Base-by-base conservation (phyloP, 1,284 basidiomycete species). In the Xanthoconium separans region DNA sequence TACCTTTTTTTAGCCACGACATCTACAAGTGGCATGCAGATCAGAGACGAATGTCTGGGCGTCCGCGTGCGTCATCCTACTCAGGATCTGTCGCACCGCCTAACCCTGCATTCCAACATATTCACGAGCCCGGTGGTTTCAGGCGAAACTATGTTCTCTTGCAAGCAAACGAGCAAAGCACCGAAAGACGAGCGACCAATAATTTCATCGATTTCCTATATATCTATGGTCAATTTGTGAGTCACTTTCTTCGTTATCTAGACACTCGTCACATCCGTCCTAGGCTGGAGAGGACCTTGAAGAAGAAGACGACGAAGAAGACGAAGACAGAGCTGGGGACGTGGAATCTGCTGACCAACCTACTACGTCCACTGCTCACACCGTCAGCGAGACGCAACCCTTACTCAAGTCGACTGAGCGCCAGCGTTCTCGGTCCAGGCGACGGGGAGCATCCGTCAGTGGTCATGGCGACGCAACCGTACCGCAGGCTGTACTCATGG, bases 241-340 rank as follows among this genome's bases (percentile, higher is more conserved):
- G 93, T 77, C n/a, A 16, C 20, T 51, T 13, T 24, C 27, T 39
- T 31, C 15, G 44, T 53, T 8, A 29, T 18, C 41, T 44, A 15
- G 20, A 31, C 30, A 11, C 9, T 44, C 45, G 37, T 44, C 20
- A 57, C 43, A 57, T 57, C 10, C 43, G 37, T 44, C 40, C 61
- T 48, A 95, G 93, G 93, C 93, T 36, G 94, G 94, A 65, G 95
- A 97, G 78, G 94, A 97, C 61, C 80, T 97, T 2, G 93, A 95
- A 64, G 94, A 96, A 66, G 88, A 91, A 31, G 34, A 36, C n/a
- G n/a, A n/a, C n/a, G n/a, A n/a, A n/a, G n/a, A n/a, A n/a, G 30
- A 31, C 34, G 79, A 80, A 33, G 78, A 80, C 10, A 70, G 70
- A 10, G 76, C 79, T 6, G 81, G 82, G 3, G 77, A 78, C 16